Evolutionary conservation across 345 rosid species (phyloP).

Genomic region (Laguncularia racemosa): DNA sequence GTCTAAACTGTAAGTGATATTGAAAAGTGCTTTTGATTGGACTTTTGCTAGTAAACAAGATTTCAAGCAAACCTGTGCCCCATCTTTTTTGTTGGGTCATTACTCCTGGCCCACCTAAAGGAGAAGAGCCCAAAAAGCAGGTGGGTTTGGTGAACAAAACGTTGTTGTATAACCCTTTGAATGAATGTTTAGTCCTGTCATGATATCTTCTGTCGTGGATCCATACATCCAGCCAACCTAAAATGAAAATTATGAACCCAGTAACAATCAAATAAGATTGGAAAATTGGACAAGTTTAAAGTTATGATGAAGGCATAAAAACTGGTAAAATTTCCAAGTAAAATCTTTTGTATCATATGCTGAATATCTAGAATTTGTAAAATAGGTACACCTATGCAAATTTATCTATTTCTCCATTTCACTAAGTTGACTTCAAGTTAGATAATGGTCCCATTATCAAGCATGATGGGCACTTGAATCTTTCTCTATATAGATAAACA

Average conservation of each 20-base stretch:
- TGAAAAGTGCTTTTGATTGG: slow-evolving; percentile 26
- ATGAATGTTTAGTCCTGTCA: slow-evolving; percentile 50
- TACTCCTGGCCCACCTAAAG: slow-evolving; percentile 22
- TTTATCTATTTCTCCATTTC: no score
- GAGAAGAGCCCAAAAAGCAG: slow-evolving; percentile 56
- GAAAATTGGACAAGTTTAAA: not conserved
- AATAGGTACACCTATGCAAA: no score
- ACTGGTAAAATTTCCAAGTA: no score
- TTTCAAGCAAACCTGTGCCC: slow-evolving; percentile 53
- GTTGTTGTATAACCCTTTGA: slow-evolving; percentile 43
- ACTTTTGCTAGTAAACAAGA: slow-evolving; percentile 26
- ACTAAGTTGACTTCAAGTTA: no score
- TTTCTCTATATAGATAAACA: no score
- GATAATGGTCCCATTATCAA: no score
- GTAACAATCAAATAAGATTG: not conserved
- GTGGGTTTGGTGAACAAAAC: slow-evolving; percentile 23
- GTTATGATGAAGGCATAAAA: no score
- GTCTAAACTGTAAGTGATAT: slow-evolving; percentile 37
- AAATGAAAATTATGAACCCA: not conserved
- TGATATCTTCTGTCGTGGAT: slow-evolving; percentile 41
- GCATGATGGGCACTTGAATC: no score
- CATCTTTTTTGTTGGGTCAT: slow-evolving; percentile 59
- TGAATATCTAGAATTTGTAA: no score
- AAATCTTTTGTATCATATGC: no score
- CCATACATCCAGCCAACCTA: slow-evolving; percentile 68